Evolutionary conservation across 164 flowering plant species (phyloP).

Genomic region (Berberis vulgaris): DNA sequence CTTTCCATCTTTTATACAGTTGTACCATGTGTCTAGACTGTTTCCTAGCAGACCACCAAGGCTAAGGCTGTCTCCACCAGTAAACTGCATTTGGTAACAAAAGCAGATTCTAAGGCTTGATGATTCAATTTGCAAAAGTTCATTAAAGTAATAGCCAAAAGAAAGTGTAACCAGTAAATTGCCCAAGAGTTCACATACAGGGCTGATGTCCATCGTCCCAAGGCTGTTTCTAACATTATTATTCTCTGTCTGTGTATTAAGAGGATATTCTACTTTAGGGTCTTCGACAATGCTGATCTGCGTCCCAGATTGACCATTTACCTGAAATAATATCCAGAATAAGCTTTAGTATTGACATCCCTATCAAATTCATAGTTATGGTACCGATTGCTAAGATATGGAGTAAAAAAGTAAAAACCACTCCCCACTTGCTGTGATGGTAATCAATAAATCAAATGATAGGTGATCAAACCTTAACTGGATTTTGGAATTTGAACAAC

Average conservation of each 20-base stretch:
- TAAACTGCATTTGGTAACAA: too few relatives aligned
- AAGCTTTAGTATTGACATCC: background rate
- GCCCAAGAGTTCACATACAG: constrained; percentile 33
- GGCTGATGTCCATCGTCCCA: constrained; percentile 47
- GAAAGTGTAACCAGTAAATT: background rate
- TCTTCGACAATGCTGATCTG: constrained; percentile 21
- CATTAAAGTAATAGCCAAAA: too few relatives aligned
- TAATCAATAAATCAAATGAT: background rate
- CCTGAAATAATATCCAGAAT: constrained; percentile 20
- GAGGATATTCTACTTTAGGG: constrained; percentile 21
- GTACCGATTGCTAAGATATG: background rate
- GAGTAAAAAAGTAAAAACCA: too few relatives aligned
- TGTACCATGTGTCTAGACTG: too few relatives aligned
- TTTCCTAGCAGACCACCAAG: too few relatives aligned
- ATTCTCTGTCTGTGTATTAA: constrained; percentile 11
- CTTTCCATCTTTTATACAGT: too few relatives aligned
- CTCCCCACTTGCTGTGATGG: background rate
- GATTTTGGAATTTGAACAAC: constrained; percentile 18
- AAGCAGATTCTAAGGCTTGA: too few relatives aligned
- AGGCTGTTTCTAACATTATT: constrained; percentile 39
- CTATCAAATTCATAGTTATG: too few relatives aligned
- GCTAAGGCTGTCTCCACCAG: too few relatives aligned
- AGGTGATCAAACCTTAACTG: constrained; percentile 23
- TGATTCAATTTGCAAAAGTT: too few relatives aligned
- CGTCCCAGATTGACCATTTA: constrained; percentile 14